Evolutionary conservation across 129 eudicot species (phyloP), one percentile per base, ranked within the genome.

Genomic region (Saposhnikovia divaricata): DNA sequence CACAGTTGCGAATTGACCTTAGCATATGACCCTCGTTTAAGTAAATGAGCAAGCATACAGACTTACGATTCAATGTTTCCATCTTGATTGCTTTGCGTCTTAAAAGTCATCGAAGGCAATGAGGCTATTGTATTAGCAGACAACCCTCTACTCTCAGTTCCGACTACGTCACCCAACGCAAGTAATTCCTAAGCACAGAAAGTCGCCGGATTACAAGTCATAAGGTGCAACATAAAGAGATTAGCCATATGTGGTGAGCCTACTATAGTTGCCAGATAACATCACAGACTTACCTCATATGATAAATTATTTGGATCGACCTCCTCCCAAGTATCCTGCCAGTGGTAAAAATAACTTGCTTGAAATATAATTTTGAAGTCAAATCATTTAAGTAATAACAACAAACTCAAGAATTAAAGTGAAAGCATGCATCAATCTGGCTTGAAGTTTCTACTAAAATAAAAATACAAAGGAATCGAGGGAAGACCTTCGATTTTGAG

Each of bases 261-360:
- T 25, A 65, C 70, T 44, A 37, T 19, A 72, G 38, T 27, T 23
- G 78, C 63, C 19, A 69, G 10, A 46, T 45, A 71, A 21, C 19
- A 65, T 18, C 23, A 37, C 47, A 18, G 68, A 75, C 61, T 74
- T 89, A 94, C 98, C 96, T 94, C 98, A 53, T 94, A 94, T 48
- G 98, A 92, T 72, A 94, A 86, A 81, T 94, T 96, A 87, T 94
- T 96, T 23, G 96, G 97, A 78, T 94, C 98, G 71, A 92, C 96
- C 79, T 92, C 98, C 77, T 86, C 93, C 96, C 96, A 94, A 28
- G 93, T 77, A 85, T 90, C 98, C 98, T 94, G 89, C 70, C n/a
- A n/a, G n/a, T n/a, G n/a, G n/a, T n/a, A n/a, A n/a, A n/a, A n/a
- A n/a, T n/a, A n/a, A n/a, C n/a, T n/a, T n/a, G n/a, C n/a, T n/a